Base-by-base conservation (phyloP, 177 flowering plant species). In the Vitis hybrid region DNA sequence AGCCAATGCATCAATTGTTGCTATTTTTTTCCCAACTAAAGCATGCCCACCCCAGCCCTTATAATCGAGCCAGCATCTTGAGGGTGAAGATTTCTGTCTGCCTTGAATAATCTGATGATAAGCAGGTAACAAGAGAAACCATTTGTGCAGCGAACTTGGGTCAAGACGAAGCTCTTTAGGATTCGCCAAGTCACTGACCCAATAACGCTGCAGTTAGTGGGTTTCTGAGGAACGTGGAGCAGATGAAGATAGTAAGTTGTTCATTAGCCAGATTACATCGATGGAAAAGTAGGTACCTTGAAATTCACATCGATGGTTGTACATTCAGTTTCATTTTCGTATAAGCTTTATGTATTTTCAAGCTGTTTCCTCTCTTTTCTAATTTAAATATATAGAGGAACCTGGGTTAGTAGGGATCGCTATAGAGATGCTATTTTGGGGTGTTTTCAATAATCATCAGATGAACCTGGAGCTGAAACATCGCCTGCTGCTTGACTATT, bases 1-100 rank as follows among this genome's bases (percentile, higher is more conserved):
- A 10, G 27, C 60, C 48, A 62, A 32, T 10, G 60, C 71, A 64
- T 52, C 67, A 70, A 30, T 55, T 75, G 51, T 68, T 74, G 66
- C 63, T 68, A 57, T 13, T 68, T 55, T 70, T 48, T 52, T 58
- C 60, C 50, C 27, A 52, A 24, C 65, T n/a, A 55, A 56, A 56
- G 50, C n/a, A 49, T 51, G 54, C 62, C 11, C 14, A 40, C 50
- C 12, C 48, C 10, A 48, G 46, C 19, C 52, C 16, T 32, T 48
- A 56, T 40, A 40, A 62, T 64, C 48, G 64, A 27, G 30, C 30
- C 51, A 16, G 64, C 64, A 59, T 32, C 51, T 58, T 9, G 35
- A 30, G 58, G 73, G 60, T 69, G 72, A 60, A 51, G 51, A 51
- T 46, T 62, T 24, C 32, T 51, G 32, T 54, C 64, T 66, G 14